Base-by-base conservation (phyloP, 139 green algal genomes). In the Edaphochlamys debaryana region DNA sequence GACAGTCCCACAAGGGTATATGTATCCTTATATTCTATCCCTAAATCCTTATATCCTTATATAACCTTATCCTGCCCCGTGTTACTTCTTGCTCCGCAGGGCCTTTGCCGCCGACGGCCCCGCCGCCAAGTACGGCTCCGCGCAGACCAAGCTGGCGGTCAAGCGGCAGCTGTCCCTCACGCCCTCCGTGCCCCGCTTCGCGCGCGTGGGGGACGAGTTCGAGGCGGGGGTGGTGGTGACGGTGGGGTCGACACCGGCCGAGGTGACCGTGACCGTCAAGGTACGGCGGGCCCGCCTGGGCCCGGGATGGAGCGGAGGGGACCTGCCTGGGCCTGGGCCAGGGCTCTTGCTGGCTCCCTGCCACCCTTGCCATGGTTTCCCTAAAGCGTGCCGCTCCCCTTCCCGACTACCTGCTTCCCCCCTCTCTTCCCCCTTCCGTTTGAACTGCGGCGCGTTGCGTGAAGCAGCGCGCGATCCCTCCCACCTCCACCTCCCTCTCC, bases 141-240 rank as follows among this genome's bases (percentile, higher is more conserved):
- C 54, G 32, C 90, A 94, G 85, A 50, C 66, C 25, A 42, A 79
- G 60, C 3, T 94, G 15, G 70, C 92, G 1, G 91, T 94, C 11
- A 72, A 88, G 11, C 90, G 90, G 13, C 22, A 63, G 1, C 77
- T 95, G 62, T 93, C 91, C 9, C 85, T 95, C 5, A 89, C 86
- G 2, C 79, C 91, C 22, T 88, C 85, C 13, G 66, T 93, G 48
- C 92, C 92, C 0, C 86, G 87, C 69, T 88, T 93, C 29, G 90
- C 92, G n/a, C 90, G 92, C 63, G 77, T 90, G 2, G 87, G 89
- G 20, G 92, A 95, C 77, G 64, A 69, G 23, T 94, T 94, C 84
- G 78, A 88, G 52, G 91, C 88, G 3, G 90, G 91, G 29, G 87
- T 91, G 42, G 41, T 93, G 7, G 88, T 93, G 1, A 88, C 88